phyloP scores from a whole-genome alignment of 164 flowering plant species.

The Berberis thunbergii region DNA sequence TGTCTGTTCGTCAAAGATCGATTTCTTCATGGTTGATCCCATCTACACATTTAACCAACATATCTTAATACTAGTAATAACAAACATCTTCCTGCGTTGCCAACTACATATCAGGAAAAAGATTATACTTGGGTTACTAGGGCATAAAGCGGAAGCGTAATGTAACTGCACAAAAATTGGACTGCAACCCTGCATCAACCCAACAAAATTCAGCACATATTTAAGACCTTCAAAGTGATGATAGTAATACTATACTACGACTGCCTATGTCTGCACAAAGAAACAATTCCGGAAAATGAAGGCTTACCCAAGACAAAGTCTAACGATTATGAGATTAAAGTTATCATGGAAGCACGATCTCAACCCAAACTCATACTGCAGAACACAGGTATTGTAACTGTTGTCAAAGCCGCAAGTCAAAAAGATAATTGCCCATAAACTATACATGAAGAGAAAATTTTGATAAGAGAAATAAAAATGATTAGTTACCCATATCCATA shows the following conservation, averaged over 20 bases:
- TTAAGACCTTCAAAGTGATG: background rate
- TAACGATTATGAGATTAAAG: constrained; percentile 26
- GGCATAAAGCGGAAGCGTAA: constrained; percentile 91
- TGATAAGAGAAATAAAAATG: background rate
- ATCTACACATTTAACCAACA: constrained; percentile 32
- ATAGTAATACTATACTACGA: background rate
- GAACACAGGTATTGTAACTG: background rate
- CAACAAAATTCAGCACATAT: background rate
- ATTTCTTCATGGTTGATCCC: constrained; percentile 89
- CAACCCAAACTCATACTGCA: constrained; percentile 56
- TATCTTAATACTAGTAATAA: background rate
- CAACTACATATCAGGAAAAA: background rate
- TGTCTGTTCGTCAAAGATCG: constrained; percentile 84
- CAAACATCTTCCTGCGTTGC: background rate
- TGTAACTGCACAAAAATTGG: constrained; percentile 84
- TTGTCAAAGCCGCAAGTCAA: background rate
- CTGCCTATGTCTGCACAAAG: background rate
- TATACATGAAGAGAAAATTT: background rate
- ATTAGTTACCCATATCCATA: constrained; percentile 88
- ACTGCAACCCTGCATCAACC: constrained; percentile 47
- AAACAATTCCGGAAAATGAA: constrained; percentile 2
- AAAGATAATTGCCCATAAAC: too few species aligned
- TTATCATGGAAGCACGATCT: constrained; percentile 48
- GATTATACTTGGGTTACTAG: constrained; percentile 81
- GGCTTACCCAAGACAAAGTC: constrained; percentile 74